Percentiles rank a stretch among this genome's conserved stretches.
Conservation (phyloP, 331 rosid species). For the Quercus tomentella region DNA sequence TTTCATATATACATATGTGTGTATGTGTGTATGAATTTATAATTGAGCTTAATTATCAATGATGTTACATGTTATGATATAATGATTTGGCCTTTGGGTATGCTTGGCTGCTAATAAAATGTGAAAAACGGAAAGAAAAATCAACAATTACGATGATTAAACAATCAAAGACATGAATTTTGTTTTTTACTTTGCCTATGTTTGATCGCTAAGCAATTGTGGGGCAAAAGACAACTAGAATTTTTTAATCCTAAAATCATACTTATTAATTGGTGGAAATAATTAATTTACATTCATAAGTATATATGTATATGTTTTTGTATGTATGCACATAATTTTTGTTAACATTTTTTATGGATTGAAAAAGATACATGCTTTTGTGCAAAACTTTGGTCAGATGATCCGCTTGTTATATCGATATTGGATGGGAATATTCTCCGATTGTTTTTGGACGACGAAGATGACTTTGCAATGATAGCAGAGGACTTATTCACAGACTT, state of each 20-base stretch:
- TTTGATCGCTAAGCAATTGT: not conserved
- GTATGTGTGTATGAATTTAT: not conserved
- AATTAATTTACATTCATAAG: not conserved
- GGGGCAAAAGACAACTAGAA: not conserved
- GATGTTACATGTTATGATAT: not conserved
- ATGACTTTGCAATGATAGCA: slow-evolving; percentile 91
- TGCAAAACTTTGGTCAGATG: slow-evolving; percentile 41
- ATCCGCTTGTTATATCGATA: slow-evolving; percentile 67
- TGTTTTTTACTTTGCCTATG: not conserved
- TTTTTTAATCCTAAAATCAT: not conserved
- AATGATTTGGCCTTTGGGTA: not conserved
- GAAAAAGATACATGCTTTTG: not conserved
- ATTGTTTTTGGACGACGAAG: slow-evolving; percentile 80
- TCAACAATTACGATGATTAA: no score
- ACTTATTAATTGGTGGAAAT: not conserved
- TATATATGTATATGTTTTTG: not conserved
- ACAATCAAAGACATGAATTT: no score
- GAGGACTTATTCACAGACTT: slow-evolving; percentile 86
- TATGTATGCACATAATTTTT: not conserved
- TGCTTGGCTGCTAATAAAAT: no score
- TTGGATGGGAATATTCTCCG: slow-evolving; percentile 74
- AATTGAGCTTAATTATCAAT: not conserved
- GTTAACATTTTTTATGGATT: not conserved
- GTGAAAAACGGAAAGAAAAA: no score
- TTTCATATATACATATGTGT: not conserved